Evolutionary conservation across 2,329 filamentous ascomycete species (phyloP).

Genomic region (Aspergillus pseudotamarii): DNA sequence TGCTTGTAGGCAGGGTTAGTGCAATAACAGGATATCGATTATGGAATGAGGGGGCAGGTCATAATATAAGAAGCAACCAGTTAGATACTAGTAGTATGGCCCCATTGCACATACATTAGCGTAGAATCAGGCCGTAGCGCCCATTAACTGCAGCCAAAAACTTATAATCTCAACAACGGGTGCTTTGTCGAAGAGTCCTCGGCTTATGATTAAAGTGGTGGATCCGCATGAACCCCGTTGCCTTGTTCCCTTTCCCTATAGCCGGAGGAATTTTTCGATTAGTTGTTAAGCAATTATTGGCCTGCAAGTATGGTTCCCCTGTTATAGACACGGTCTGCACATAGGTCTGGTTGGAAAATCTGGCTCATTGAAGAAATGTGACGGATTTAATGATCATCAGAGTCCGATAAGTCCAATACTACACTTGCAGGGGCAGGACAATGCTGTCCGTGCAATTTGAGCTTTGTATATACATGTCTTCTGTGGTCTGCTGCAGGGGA

Average conservation of each 20-base stretch:
- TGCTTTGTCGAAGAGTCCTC: neutral
- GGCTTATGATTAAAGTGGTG: neutral
- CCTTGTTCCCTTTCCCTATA: neutral
- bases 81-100: neutral
- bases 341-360: neutral
- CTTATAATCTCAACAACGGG: neutral
- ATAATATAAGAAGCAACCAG: neutral
- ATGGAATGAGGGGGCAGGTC: neutral
- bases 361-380: neutral
- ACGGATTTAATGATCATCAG: neutral
- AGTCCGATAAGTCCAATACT: neutral
- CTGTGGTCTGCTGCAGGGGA: too few species aligned
- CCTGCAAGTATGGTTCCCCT: neutral
- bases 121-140: neutral
- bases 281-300: neutral
- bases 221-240: too few species aligned
- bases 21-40: neutral
- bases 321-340: neutral
- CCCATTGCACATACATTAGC: neutral
- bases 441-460: neutral
- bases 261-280: neutral
- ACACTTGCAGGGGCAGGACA: neutral
- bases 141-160: neutral
- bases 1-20: neutral
- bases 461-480: too few species aligned